Evolutionary conservation across 768 basidiomycete species (phyloP), one percentile per base, ranked within the genome.

Genomic region (Termitomyces sp.): DNA sequence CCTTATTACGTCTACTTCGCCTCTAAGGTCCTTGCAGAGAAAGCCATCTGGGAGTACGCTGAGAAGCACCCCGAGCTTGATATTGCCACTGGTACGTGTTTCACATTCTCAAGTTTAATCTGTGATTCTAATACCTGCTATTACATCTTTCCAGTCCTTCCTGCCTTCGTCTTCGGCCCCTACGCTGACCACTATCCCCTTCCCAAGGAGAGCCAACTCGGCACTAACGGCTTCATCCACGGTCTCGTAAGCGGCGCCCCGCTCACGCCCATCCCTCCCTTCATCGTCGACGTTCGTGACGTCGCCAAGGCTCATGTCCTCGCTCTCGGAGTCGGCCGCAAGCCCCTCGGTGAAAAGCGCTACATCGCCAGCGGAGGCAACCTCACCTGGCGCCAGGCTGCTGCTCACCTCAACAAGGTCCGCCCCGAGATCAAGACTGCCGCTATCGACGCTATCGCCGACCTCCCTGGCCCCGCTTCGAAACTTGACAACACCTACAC

Each of bases 41-140:
- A 61, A 25, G 73, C 75, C 0, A 65, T 72, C 7, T 78, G 77
- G 76, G 64, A 73, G 10, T 76, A 76, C 47, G 76, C 69, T 5
- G 59, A 62, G 36, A 60, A 68, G 25, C 71, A 78, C 54, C 70
- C 74, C n/a, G 53, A 72, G 13, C 61, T 76, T 33, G 70, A 73
- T 35, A 52, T 77, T 45, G 66, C 71, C 11, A 73, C 74, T 11
- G 63, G 76, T 78, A 44, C 54, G 74, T 63, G 16, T 16, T 29
- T 10, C 9, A 50, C n/a, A 32, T 40, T 25, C 22, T n/a, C 12
- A 12, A 18, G 13, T n/a, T 27, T 40, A 32, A 38, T 44, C 7
- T 25, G 3, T 36, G 4, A 40, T 50, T 35, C 27, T 23, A 2
- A 48, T 31, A 13, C 27, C 48, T 9, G 50, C 7, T 25, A 22